These are phyloP conservation scores for Trichomonascus vanleenenianus DNA, from an alignment of 805 yeast species.

Conservation along the genomic window DNA sequence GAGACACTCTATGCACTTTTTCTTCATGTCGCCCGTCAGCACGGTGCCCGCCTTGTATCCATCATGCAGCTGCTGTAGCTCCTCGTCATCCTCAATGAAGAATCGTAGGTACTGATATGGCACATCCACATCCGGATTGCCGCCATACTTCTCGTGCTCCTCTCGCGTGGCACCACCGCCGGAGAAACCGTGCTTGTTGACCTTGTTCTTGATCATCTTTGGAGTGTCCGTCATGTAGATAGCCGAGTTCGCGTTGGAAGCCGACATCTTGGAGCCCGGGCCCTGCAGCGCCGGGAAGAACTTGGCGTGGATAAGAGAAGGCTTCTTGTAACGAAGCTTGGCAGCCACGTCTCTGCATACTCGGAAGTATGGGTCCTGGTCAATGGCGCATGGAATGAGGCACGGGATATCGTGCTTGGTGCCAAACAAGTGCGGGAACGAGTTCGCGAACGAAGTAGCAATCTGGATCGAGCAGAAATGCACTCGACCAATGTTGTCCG, in stretches of 20 bases:
- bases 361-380: conserved; percentile 97
- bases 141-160: conserved; percentile 85
- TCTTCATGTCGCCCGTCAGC: conserved; percentile 89
- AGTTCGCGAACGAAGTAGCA: conserved; percentile 90
- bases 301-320: conserved; percentile 85
- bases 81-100: conserved; percentile 82
- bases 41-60: conserved; percentile 74
- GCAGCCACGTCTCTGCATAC: conserved; percentile 97
- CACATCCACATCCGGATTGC: conserved; percentile 92
- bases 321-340: conserved; percentile 83
- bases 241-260: conserved; percentile 83
- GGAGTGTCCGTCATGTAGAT: conserved; percentile 94
- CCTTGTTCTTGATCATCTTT: conserved; percentile 85
- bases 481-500: conserved; percentile 88
- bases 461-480: conserved; percentile 97
- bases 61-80: conserved; percentile 52
- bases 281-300: conserved; percentile 99
- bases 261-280: conserved; percentile 93
- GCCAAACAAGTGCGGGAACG: conserved; percentile 90
- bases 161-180: conserved; percentile 87
- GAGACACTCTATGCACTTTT: conserved; percentile 69
- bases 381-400: conserved; percentile 97
- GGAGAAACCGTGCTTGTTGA: conserved; percentile 92
- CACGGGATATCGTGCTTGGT: conserved; percentile 87
- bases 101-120: conserved; percentile 89